Percentiles rank a stretch among this genome's conserved stretches.
These are phyloP conservation scores for Schizophyllum amplum DNA, from an alignment of 1,284 basidiomycete species.

Conservation along the genomic window DNA sequence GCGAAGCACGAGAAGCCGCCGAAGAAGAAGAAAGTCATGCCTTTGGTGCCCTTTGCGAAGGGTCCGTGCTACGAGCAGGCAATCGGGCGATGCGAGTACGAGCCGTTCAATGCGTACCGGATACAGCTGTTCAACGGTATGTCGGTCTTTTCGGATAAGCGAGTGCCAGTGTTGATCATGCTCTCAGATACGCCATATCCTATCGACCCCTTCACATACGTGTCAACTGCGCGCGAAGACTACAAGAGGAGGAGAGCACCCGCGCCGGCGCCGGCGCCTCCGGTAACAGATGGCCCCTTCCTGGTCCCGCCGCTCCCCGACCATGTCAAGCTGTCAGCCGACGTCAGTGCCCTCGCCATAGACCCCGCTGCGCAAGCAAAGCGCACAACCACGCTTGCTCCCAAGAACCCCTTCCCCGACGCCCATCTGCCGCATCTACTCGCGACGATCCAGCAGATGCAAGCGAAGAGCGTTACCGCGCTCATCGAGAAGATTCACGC, in stretches of 20 bases:
- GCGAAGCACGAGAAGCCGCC: constrained; percentile 37
- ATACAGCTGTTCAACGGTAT: constrained; percentile 76
- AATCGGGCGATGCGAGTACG: constrained; percentile 53
- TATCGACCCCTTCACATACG: constrained; percentile 72
- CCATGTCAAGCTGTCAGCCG: constrained; percentile 18
- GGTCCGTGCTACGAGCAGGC: constrained; percentile 69
- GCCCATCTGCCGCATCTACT: constrained; percentile 50
- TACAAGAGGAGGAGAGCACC: constrained; percentile 17
- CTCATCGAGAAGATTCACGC: constrained; percentile 67
- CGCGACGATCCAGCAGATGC: constrained; percentile 44
- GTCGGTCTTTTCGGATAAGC: constrained; percentile 14
- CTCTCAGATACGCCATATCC: constrained; percentile 59
- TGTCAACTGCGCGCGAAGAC: constrained; percentile 40
- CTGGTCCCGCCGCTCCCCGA: constrained; percentile 33
- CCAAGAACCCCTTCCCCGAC: constrained; percentile 64
- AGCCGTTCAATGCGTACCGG: constrained; percentile 58
- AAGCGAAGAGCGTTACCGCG: constrained; percentile 51
- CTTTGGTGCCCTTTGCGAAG: constrained; percentile 68
- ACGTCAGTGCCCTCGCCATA: neutral
- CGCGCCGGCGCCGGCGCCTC: neutral
- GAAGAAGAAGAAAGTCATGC: constrained; percentile 65
- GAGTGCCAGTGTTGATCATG: constrained; percentile 3
- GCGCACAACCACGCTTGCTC: constrained; percentile 21
- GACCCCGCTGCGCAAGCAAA: constrained; percentile 21
- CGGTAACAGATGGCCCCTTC: constrained; percentile 22